Evolutionary conservation across 768 basidiomycete genomes (phyloP).

Genomic region (Tricholoma sp.): DNA sequence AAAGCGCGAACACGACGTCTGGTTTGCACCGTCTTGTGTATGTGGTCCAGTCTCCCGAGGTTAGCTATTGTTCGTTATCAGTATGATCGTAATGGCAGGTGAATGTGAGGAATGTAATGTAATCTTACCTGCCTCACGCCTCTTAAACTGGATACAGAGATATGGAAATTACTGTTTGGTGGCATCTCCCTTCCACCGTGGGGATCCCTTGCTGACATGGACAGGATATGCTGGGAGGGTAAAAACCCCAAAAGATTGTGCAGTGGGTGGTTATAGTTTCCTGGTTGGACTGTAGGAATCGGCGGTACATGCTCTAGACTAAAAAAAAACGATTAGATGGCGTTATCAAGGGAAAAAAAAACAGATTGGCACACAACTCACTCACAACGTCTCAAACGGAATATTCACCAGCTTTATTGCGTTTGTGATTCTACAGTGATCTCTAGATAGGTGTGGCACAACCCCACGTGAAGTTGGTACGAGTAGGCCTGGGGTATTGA

Average conservation of each 20-base stretch:
- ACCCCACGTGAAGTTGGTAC: conserved; percentile 1
- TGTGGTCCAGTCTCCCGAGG: conserved; percentile 47
- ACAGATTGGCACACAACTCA: background rate
- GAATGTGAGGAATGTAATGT: conserved; percentile 2
- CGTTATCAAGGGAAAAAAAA: background rate
- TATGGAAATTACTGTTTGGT: conserved; percentile 54
- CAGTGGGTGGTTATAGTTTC: background rate
- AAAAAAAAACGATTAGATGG: background rate
- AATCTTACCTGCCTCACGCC: conserved; percentile 63
- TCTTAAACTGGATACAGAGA: conserved; percentile 55
- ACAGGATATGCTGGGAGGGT: conserved; percentile 23
- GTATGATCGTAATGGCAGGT: conserved; percentile 1
- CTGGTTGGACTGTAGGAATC: background rate
- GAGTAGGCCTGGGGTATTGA: conserved; percentile 3
- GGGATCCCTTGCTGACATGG: conserved; percentile 63
- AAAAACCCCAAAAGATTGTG: conserved; percentile 2
- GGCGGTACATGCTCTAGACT: background rate
- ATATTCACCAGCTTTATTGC: background rate
- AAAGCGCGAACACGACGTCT: conserved; percentile 67
- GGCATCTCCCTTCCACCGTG: conserved; percentile 64
- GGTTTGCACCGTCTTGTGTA: conserved; percentile 53
- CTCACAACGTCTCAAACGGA: conserved; percentile 4
- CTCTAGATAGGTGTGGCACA: conserved; percentile 1
- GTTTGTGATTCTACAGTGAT: background rate
- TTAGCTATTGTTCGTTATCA: conserved; percentile 35